Conservation (phyloP, 805 yeast species). For the Zygoascus flipseniorum region DNA sequence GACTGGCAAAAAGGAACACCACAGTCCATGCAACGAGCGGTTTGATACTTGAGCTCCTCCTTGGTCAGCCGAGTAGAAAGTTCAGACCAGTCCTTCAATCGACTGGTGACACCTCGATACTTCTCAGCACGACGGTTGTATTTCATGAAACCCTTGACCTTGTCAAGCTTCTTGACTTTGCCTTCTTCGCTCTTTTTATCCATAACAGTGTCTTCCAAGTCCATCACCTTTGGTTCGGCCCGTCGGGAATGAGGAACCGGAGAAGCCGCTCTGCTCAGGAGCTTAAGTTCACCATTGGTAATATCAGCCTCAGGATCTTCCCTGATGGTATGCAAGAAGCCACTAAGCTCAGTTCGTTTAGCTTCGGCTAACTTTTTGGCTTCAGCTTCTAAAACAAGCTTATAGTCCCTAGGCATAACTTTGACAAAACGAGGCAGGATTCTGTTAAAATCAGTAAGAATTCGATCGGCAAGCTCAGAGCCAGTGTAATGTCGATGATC, state of each 20-base stretch:
- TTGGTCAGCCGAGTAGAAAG: constrained; percentile 70
- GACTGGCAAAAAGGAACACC: constrained; percentile 99
- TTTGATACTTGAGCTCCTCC: constrained; percentile 81
- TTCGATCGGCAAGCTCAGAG: constrained; percentile 78
- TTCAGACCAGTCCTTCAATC: constrained; percentile 91
- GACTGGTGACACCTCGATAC: constrained; percentile 66
- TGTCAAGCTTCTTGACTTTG: constrained; percentile 58
- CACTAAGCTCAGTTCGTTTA: constrained; percentile 48
- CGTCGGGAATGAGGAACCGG: constrained; percentile 21
- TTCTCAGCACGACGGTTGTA: constrained; percentile 83
- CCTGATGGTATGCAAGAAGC: constrained; percentile 54
- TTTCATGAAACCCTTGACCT: constrained; percentile 85
- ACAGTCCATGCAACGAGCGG: constrained; percentile 99
- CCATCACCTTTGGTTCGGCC: constrained; percentile 76
- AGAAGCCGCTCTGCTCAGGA: constrained; percentile 31
- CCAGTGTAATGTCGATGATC: constrained; percentile 94
- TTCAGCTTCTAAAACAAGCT: constrained; percentile 77
- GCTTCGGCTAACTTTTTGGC: constrained; percentile 55
- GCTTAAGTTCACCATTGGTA: constrained; percentile 74
- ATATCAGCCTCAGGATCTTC: constrained; percentile 81
- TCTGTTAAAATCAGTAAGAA: constrained; percentile 81
- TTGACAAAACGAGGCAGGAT: constrained; percentile 83
- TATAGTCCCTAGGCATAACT: constrained; percentile 88
- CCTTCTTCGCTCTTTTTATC: constrained; percentile 60
- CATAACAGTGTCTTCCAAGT: constrained; percentile 79